These are phyloP conservation scores for Striga hermonthica DNA, from an alignment of 305 asterid species.

Conservation along the genomic window DNA sequence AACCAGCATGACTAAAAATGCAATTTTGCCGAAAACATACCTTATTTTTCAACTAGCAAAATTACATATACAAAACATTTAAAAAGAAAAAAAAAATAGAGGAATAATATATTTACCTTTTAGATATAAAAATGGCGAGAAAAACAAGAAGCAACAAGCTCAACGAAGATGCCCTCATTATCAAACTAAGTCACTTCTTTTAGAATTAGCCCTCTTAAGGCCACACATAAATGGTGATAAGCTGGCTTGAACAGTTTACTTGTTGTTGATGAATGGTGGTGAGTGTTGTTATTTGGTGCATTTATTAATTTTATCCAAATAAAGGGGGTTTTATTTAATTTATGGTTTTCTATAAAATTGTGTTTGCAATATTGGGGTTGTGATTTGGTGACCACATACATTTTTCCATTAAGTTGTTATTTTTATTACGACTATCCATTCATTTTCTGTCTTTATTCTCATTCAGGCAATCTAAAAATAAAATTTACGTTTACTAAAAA, in stretches of 20 bases:
- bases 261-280: neutral
- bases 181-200: neutral
- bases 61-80: neutral
- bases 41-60: neutral
- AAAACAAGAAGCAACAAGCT: slow-evolving; percentile 30
- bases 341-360: too few species aligned
- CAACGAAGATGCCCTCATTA: slow-evolving; percentile 31
- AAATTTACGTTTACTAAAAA: too few species aligned
- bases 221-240: neutral
- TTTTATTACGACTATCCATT: too few species aligned
- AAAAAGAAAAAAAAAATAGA: neutral
- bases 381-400: too few species aligned
- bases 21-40: too few species aligned
- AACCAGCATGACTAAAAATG: too few species aligned
- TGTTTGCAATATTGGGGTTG: too few species aligned
- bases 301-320: too few species aligned
- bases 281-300: neutral
- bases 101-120: slow-evolving; percentile 33
- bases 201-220: neutral
- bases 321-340: too few species aligned
- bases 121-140: slow-evolving; percentile 28
- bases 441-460: too few species aligned
- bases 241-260: neutral
- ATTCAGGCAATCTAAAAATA: too few species aligned
- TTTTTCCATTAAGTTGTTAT: too few species aligned